Evolutionary conservation across 1,139 yeast genomes (phyloP).

Genomic region (Keqinozyma sinolaborantium): DNA sequence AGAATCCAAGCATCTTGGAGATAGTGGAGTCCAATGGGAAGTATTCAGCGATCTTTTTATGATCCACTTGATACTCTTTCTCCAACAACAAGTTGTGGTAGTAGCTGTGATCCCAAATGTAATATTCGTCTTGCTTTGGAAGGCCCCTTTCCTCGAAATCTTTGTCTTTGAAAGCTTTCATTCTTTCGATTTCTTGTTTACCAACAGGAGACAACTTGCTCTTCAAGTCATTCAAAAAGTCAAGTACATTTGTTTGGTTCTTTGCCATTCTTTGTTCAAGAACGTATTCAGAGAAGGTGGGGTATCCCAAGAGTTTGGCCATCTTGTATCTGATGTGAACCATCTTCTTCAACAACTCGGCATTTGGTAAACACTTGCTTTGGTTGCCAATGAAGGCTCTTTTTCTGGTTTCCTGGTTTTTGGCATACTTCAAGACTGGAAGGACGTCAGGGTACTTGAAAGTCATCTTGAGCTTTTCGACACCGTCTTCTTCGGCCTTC

Average conservation of each 20-base stretch:
- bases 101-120: slow-evolving; percentile 72
- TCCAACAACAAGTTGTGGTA: slow-evolving; percentile 65
- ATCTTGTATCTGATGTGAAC: slow-evolving; percentile 57
- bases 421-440: slow-evolving; percentile 74
- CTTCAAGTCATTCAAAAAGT: slow-evolving; percentile 60
- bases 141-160: slow-evolving; percentile 47
- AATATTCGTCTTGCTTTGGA: slow-evolving; percentile 40
- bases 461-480: slow-evolving; percentile 56
- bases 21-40: slow-evolving; percentile 74
- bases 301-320: slow-evolving; percentile 63
- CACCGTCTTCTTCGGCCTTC: slow-evolving; percentile 37
- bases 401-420: slow-evolving; percentile 60
- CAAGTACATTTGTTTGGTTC: slow-evolving; percentile 51
- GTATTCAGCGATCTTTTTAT: slow-evolving; percentile 67
- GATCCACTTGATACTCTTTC: slow-evolving; percentile 67
- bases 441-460: slow-evolving; percentile 77
- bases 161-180: slow-evolving; percentile 51
- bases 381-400: slow-evolving; percentile 63
- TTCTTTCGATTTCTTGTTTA: slow-evolving; percentile 43
- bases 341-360: slow-evolving; percentile 54
- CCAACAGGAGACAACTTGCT: slow-evolving; percentile 59
- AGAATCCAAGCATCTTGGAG: slow-evolving; percentile 62
- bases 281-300: slow-evolving; percentile 62
- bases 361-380: slow-evolving; percentile 62
- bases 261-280: slow-evolving; percentile 83